These are phyloP conservation scores for Candida glucosophila DNA, from an alignment of 1,139 yeast species.

Conservation along the genomic window DNA sequence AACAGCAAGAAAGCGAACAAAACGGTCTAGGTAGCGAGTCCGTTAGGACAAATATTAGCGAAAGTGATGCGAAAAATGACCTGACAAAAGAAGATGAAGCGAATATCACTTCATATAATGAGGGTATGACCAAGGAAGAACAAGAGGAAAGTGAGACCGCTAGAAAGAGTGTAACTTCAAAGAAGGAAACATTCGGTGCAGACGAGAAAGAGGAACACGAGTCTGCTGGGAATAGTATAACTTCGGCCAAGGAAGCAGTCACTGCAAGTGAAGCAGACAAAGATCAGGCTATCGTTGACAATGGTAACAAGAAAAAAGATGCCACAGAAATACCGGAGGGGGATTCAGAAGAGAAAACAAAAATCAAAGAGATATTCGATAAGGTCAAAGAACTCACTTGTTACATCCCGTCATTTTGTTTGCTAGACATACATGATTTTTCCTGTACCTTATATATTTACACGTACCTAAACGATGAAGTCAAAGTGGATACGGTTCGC, in stretches of 20 bases:
- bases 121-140: slow-evolving; percentile 9
- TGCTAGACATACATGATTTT: slow-evolving; percentile 72
- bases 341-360: slow-evolving; percentile 9
- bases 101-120: slow-evolving; percentile 20
- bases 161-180: slow-evolving; percentile 6
- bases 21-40: slow-evolving; percentile 7
- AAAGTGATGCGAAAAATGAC: slow-evolving; percentile 8
- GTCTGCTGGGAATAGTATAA: slow-evolving; percentile 5
- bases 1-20: slow-evolving; percentile 24
- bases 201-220: slow-evolving; percentile 7
- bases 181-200: slow-evolving; percentile 5
- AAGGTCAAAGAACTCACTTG: slow-evolving; percentile 11
- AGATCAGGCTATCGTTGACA: slow-evolving; percentile 2
- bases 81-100: slow-evolving; percentile 6
- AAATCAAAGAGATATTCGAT: slow-evolving; percentile 14
- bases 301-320: slow-evolving; percentile 7
- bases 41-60: slow-evolving; percentile 8
- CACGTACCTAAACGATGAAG: slow-evolving; percentile 71
- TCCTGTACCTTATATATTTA: slow-evolving; percentile 80
- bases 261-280: slow-evolving; percentile 5
- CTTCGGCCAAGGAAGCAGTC: slow-evolving; percentile 6
- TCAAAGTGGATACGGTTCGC: slow-evolving; percentile 84
- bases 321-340: slow-evolving; percentile 8
- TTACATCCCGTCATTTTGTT: slow-evolving; percentile 78
- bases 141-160: slow-evolving; percentile 7